Evolutionary conservation across 2,329 filamentous ascomycete species (phyloP).

Genomic region (Chalaropsis ovoidea): DNA sequence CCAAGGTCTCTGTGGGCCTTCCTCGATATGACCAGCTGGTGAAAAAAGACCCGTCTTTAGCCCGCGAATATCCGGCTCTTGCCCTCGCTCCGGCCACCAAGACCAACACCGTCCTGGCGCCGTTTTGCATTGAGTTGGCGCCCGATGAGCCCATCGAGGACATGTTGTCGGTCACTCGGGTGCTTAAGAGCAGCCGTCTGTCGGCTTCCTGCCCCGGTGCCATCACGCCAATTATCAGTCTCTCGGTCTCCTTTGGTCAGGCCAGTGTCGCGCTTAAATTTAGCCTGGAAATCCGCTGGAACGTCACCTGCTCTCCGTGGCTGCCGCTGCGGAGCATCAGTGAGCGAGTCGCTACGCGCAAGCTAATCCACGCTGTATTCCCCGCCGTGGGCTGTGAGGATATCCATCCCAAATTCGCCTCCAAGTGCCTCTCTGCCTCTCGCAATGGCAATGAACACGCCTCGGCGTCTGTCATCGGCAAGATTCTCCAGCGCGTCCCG

Average conservation of each 20-base stretch:
- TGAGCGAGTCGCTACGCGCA: conserved; percentile 32
- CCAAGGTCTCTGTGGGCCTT: background rate
- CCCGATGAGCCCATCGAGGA: background rate
- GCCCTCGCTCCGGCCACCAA: background rate
- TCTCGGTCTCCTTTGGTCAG: background rate
- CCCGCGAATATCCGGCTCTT: background rate
- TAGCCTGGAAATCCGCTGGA: conserved; percentile 37
- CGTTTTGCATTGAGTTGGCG: background rate
- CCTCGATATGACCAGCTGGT: background rate
- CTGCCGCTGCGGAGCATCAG: conserved; percentile 29
- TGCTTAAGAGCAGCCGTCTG: background rate
- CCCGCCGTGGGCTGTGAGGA: background rate
- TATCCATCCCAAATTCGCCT: background rate
- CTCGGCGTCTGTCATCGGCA: background rate
- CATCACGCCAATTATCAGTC: background rate
- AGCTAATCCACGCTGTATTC: conserved; percentile 30
- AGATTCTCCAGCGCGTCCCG: conserved; percentile 31
- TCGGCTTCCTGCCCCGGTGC: background rate
- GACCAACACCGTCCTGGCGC: background rate
- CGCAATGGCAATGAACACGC: background rate
- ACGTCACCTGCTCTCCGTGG: conserved; percentile 33
- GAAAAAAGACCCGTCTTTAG: background rate
- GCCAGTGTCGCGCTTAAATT: conserved; percentile 29
- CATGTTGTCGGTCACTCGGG: background rate
- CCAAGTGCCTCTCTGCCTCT: background rate